Evolutionary conservation across 768 basidiomycete genomes (phyloP).

Genomic region (Xerocomellus chrysenteron): DNA sequence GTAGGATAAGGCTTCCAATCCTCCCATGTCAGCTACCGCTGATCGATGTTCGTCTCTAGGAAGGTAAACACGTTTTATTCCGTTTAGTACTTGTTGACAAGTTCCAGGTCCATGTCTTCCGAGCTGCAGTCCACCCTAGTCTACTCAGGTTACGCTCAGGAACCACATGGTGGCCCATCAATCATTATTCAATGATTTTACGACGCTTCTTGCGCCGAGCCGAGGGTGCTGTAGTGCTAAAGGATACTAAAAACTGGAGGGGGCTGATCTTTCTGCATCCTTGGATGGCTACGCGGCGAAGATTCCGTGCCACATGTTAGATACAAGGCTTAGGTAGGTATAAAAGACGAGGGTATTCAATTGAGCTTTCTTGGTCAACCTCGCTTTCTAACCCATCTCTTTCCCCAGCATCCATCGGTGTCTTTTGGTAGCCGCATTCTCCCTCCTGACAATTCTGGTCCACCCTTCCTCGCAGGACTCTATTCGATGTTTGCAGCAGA

Average conservation of each 20-base stretch:
- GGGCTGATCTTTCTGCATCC: constrained; percentile 14
- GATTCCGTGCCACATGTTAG: constrained; percentile 13
- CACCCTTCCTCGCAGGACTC: constrained; percentile 7
- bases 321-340: constrained; percentile 17
- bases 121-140: too few relatives aligned
- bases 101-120: too few relatives aligned
- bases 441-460: constrained; percentile 15
- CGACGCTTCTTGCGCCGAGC: neutral
- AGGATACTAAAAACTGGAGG: constrained; percentile 8
- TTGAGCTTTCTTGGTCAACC: neutral
- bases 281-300: neutral
- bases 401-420: constrained; percentile 6
- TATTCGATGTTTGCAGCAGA: constrained; percentile 14
- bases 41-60: neutral
- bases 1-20: too few relatives aligned
- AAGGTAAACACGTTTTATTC: constrained; percentile 13
- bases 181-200: neutral
- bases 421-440: constrained; percentile 16
- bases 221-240: neutral
- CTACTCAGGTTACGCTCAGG: neutral
- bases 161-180: neutral
- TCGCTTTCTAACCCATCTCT: neutral
- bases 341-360: neutral
- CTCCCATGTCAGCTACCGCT: neutral
- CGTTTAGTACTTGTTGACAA: too few relatives aligned